Base-by-base conservation (phyloP, 768 basidiomycete genomes). In the Antrodiella citrinella region DNA sequence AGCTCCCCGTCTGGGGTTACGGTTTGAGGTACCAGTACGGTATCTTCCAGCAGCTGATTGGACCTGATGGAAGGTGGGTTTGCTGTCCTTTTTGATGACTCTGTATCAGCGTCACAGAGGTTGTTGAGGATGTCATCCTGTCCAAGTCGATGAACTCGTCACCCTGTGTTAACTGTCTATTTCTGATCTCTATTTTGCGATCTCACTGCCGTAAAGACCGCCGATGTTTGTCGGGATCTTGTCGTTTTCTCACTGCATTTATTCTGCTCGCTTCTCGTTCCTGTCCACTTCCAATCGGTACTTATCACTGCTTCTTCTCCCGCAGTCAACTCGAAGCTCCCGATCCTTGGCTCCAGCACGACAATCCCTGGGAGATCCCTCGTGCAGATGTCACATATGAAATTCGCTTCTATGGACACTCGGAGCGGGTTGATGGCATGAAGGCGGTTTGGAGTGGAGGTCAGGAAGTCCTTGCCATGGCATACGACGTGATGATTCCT, bases 1-100 rank as follows among this genome's bases (percentile, higher is more conserved):
- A 94, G 66, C 76, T 97, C 3, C 95, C 95, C 0, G 78, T 91
- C 20, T 97, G 93, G 92, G 95, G 95, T 42, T 97, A 97, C 59
- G 93, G 93, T 40, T 68, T 96, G 51, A 72, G 93, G 41, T 95
- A 92, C 76, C 83, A 90, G 65, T 94, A 92, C 59, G 93, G 93
- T 49, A 96, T 98, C 71, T 98, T 99, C 79, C 86, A 93, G 68
- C 82, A 88, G 68, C 78, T 92, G 53, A 91, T 97, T 63, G 85
- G 82, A 13, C 84, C 85, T 0, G 81, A 86, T 50, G 90, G 90
- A 11, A 74, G 84, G 42, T 43, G 23, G 11, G 48, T 46, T 20
- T 18, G 10, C 11, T 7, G 45, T 46, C 45, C 12, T 22, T 44
- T 11, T 7, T 26, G 19, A 9, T 46, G 18, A 22, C 15, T 13